Conservation (phyloP, 352 stramenopile species). For the Pythium phragmiticola region DNA sequence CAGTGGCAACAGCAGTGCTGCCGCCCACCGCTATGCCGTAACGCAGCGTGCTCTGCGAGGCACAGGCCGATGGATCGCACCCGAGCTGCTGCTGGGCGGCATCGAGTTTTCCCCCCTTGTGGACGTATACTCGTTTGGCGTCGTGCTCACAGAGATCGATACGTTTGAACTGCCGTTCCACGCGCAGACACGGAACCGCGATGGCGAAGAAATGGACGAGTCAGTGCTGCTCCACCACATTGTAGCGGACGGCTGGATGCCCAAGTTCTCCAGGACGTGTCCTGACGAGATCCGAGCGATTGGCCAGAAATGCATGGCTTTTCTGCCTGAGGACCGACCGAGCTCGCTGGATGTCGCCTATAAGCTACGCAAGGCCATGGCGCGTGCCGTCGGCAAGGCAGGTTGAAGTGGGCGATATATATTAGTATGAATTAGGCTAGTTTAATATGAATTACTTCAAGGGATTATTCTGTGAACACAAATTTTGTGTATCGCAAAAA, state of each 20-base stretch:
- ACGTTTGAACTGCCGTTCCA: slow-evolving; percentile 49
- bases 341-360: slow-evolving; percentile 48
- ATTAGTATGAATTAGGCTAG: slow-evolving; percentile 4
- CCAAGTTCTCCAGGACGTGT: slow-evolving; percentile 45
- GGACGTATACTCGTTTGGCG: slow-evolving; percentile 62
- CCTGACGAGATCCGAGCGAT: slow-evolving; percentile 44
- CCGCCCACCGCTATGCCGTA: not conserved
- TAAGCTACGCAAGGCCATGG: slow-evolving; percentile 42
- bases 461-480: not conserved
- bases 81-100: slow-evolving; percentile 55
- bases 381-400: slow-evolving; percentile 7
- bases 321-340: slow-evolving; percentile 35
- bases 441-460: not conserved
- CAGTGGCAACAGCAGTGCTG: not conserved
- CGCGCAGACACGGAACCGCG: slow-evolving; percentile 25
- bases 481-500: slow-evolving; percentile 11
- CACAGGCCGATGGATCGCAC: slow-evolving; percentile 63
- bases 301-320: slow-evolving; percentile 43
- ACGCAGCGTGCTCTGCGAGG: slow-evolving; percentile 43
- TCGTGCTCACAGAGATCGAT: slow-evolving; percentile 58
- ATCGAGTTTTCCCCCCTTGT: slow-evolving; percentile 47
- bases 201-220: slow-evolving; percentile 36
- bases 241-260: slow-evolving; percentile 45
- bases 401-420: not conserved
- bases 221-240: slow-evolving; percentile 52